These are phyloP conservation scores for Moniliophthora roreri DNA, from an alignment of 1,284 basidiomycete genomes.

Conservation along the genomic window DNA sequence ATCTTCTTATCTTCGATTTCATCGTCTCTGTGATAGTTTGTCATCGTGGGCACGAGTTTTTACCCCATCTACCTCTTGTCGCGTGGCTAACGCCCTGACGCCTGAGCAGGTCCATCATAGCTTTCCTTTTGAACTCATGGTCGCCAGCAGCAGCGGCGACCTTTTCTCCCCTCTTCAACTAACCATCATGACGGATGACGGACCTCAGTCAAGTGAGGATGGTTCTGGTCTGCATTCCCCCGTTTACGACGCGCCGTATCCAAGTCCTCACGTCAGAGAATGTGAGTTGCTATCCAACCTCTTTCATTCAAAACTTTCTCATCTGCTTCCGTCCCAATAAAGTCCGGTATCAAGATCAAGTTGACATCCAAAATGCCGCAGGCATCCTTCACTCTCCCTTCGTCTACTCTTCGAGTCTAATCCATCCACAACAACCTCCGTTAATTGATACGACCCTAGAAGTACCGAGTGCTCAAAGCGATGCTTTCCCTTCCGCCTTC, in stretches of 20 bases:
- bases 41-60: constrained; percentile 14
- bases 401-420: constrained; percentile 39
- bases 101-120: constrained; percentile 3
- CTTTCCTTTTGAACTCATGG: constrained; percentile 37
- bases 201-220: constrained; percentile 68
- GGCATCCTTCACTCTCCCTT: constrained; percentile 47
- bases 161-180: constrained; percentile 56
- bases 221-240: constrained; percentile 72
- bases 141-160: constrained; percentile 50
- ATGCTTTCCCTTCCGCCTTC: constrained; percentile 35
- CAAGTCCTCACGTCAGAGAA: constrained; percentile 43
- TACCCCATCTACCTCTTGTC: constrained; percentile 10
- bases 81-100: constrained; percentile 13
- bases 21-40: background rate
- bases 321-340: constrained; percentile 45
- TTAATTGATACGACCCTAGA: constrained; percentile 43
- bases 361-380: constrained; percentile 47
- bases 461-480: constrained; percentile 34
- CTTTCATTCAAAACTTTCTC: constrained; percentile 31
- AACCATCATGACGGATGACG: constrained; percentile 54
- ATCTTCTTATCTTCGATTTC: no score
- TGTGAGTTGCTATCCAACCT: constrained; percentile 45
- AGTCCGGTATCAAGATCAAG: constrained; percentile 67
- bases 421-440: constrained; percentile 39
- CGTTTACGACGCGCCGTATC: constrained; percentile 53